phyloP scores from a whole-genome alignment of 2,329 filamentous ascomycete species.

The Basipetospora sp. region DNA sequence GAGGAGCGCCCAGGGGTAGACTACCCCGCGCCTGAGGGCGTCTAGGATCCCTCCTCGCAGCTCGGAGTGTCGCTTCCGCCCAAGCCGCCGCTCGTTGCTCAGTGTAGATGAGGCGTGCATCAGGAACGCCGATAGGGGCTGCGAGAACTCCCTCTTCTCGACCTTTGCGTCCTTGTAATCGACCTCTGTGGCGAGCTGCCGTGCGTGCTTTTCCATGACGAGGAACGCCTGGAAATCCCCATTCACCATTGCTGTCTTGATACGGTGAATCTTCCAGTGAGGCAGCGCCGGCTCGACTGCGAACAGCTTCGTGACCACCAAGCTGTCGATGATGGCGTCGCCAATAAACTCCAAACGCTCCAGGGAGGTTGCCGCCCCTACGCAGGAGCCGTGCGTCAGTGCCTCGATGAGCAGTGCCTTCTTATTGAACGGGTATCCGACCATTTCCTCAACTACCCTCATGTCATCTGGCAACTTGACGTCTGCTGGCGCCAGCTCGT shows the following conservation, averaged over 20 bases:
- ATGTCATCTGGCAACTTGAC: constrained; percentile 26
- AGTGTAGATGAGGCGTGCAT: constrained; percentile 39
- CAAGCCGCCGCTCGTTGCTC: constrained; percentile 27
- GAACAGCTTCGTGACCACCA: constrained; percentile 54
- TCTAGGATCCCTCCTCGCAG: constrained; percentile 34
- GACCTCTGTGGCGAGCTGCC: constrained; percentile 12
- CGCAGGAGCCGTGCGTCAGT: constrained; percentile 58
- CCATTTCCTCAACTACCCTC: constrained; percentile 42
- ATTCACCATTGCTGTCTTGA: constrained; percentile 66
- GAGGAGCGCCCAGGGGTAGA: constrained; percentile 67
- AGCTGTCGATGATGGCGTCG: constrained; percentile 67
- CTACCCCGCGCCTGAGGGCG: constrained; percentile 31
- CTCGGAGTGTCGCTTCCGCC: constrained; percentile 28
- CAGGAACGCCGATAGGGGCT: constrained; percentile 56
- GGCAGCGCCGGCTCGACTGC: constrained; percentile 24
- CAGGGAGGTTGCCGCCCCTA: constrained; percentile 28
- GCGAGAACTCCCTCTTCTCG: constrained; percentile 9
- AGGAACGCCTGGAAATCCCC: constrained; percentile 66
- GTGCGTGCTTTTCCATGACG: constrained; percentile 40
- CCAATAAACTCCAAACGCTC: constrained; percentile 81
- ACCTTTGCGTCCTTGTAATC: constrained; percentile 10
- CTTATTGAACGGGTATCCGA: constrained; percentile 59
- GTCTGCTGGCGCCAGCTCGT: constrained; percentile 21
- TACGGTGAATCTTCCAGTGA: constrained; percentile 53
- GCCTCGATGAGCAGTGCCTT: constrained; percentile 60